Evolutionary conservation across 306 rosid species (phyloP), one percentile per base, ranked within the genome.

Genomic region (Alnus glutinosa): DNA sequence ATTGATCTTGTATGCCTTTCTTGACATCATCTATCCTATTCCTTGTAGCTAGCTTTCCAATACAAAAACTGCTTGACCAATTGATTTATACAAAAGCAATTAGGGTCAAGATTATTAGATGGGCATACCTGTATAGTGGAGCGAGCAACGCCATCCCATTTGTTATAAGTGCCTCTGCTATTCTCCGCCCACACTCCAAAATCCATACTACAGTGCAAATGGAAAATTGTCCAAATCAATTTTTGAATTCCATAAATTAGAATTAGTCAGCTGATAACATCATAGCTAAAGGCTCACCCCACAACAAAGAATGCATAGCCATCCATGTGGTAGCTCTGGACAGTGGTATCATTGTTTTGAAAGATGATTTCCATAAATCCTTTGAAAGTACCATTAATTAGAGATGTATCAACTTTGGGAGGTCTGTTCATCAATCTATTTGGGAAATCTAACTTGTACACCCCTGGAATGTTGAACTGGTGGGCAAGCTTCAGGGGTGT

Each of bases 91-190:
- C 23, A 74, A 75, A 77, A 75, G 19, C 68, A 75, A 54, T 44
- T 5, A 8, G 49, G 70, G 15, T 6, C 59, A 47, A 69, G 74
- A 52, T 63, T 30, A 47, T 4, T 19, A 44, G 67, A 72, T 9
- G 74, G 34, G 71, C n/a, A 64, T 85, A 90, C 97, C 97, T 93
- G 97, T 3, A 88, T 87, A 42, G 96, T 89, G 84, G 83, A 66
- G 81, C 96, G 96, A 83, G 96, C 94, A 72, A 93, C 97, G 0
- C 90, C 91, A 76, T 93, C 96, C 94, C 92, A 87, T 84, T 93
- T 93, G 90, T 91, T 90, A 80, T 89, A 93, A 71, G 88, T 84
- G 80, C 87, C 81, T 85, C 94, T 84, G 92, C 97, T 93, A 87
- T 88, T 90, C 73, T 93, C 96, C 58, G 94, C 87, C 97, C 97